These are phyloP conservation scores for Isabelozyma pseudorhagii DNA, from an alignment of 805 yeast genomes.

Conservation along the genomic window DNA sequence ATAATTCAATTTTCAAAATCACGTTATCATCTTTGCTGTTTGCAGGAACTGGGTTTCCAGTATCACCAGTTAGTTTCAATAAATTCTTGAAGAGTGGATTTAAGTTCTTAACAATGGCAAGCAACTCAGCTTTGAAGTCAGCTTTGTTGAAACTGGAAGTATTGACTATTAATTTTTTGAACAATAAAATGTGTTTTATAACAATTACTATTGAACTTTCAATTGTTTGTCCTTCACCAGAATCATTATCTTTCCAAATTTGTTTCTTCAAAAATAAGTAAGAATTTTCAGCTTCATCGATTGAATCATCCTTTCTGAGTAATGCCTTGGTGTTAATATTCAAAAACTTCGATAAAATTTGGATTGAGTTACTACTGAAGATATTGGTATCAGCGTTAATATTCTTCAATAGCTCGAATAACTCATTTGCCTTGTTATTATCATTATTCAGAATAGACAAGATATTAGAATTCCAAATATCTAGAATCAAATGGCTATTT, in stretches of 20 bases:
- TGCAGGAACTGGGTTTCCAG: constrained; percentile 1
- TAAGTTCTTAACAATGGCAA: constrained; percentile 9
- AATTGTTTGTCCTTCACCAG: background rate
- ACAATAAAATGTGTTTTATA: constrained; percentile 7
- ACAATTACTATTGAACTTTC: background rate
- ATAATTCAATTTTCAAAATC: constrained; percentile 16
- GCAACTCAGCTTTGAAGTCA: constrained; percentile 1
- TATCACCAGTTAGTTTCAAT: constrained; percentile 4
- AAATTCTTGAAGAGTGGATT: constrained; percentile 1
- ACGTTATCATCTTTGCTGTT: background rate
- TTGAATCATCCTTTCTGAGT: background rate
- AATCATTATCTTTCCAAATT: background rate
- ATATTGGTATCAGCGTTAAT: constrained; percentile 1
- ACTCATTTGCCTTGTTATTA: background rate
- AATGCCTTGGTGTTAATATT: background rate
- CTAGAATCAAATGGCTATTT: constrained; percentile 12
- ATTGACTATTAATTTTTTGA: constrained; percentile 8
- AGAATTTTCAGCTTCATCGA: background rate
- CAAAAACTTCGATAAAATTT: background rate
- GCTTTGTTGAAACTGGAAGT: constrained; percentile 1
- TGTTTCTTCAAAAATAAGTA: background rate
- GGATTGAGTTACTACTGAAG: constrained; percentile 5
- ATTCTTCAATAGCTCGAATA: constrained; percentile 2
- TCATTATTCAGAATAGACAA: constrained; percentile 1
- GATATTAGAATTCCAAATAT: constrained; percentile 8